Evolutionary conservation across 208 protist species (phyloP), one percentile per base, ranked within the genome.

Genomic region (Herpetomonas samuelpessoai): DNA sequence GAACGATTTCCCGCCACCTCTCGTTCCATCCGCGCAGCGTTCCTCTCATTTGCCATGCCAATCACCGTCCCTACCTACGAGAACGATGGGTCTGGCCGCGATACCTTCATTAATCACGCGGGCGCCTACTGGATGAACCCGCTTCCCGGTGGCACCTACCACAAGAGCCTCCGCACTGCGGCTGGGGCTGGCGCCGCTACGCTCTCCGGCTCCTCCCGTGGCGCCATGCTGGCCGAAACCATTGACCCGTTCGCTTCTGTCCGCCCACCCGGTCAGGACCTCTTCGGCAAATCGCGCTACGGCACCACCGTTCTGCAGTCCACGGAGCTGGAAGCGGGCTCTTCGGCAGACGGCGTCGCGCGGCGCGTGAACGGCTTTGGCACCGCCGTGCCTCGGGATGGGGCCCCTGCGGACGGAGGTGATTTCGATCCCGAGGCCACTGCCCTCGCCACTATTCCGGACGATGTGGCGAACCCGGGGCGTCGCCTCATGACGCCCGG

Each of bases 111-210:
- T 30, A 93, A 93, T 62, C 60, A 93, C 56, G 80, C 75, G 25
- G 83, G 81, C 29, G 79, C 79, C 10, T 88, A 79, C 69, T 93
- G 83, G 83, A 61, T 88, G 46, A 93, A 93, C 64, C 87, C 87
- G 19, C 67, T 93, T 4, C 87, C 87, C 0, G 68, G 63, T 27
- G 83, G 83, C 29, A 60, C 38, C 16, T 87, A 76, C 48, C 72
- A 75, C 45, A 79, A 79, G 57, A 85, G 75, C 67, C 48, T 27
- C 4, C 52, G 62, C 46, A 68, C 68, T 26, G 51, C 45, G 19
- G 48, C 50, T 26, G 25, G 25, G 10, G 35, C 44, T 3, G 44
- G 35, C n/a, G 30, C 45, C 31, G 57, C 54, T n/a, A 14, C 41
- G 53, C 52, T 55, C 44, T n/a, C n/a, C n/a, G n/a, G n/a, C n/a